Evolutionary conservation across 106 monocot species (phyloP).

Genomic region (Dendrobium nobile): DNA sequence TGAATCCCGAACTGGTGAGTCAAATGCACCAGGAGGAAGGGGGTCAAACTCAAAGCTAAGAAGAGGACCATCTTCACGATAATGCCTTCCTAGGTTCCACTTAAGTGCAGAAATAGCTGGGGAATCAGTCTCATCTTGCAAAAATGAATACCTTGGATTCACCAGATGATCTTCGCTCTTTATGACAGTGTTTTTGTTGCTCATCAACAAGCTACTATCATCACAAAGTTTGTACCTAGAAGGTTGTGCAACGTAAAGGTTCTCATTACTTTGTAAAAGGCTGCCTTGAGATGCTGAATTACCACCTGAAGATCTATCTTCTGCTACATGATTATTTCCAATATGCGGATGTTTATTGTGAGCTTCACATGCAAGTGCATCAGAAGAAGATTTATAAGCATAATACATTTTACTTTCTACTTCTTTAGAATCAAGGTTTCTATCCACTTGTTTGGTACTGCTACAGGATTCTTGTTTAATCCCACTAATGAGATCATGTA

Average conservation of each 20-base stretch:
- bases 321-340: conserved; percentile 2
- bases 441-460: conserved; percentile 41
- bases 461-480: conserved; percentile 40
- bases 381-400: conserved; percentile 11
- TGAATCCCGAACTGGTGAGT: conserved; percentile 25
- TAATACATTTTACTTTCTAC: conserved; percentile 30
- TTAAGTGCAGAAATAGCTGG: conserved; percentile 22
- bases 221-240: conserved; percentile 5
- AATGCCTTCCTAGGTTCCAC: conserved; percentile 23
- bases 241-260: conserved; percentile 1
- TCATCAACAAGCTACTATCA: conserved; percentile 11
- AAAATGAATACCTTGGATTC: conserved; percentile 7
- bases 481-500: conserved; percentile 29
- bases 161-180: conserved; percentile 2
- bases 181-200: neutral
- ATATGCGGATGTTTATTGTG: neutral
- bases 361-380: conserved; percentile 6
- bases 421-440: conserved; percentile 30
- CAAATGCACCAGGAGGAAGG: conserved; percentile 44
- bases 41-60: conserved; percentile 25
- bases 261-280: conserved; percentile 8
- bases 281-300: conserved; percentile 27
- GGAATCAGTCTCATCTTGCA: conserved; percentile 2
- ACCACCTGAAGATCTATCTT: conserved; percentile 26
- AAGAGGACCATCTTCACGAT: conserved; percentile 36